Conservation (phyloP, 2,329 filamentous ascomycete genomes). For the Chrysosphaeria jannelii region DNA sequence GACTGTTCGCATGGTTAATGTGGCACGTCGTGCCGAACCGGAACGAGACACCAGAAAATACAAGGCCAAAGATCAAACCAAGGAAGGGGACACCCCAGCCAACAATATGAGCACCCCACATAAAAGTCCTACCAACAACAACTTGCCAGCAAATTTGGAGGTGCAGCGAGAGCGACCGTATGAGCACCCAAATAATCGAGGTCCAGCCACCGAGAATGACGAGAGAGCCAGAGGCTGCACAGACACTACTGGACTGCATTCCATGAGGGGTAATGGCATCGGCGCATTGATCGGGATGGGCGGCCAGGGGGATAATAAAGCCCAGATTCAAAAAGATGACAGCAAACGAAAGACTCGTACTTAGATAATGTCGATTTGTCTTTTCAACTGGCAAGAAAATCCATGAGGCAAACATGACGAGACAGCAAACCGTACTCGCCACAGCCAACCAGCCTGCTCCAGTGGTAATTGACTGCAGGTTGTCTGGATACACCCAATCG, state of each 20-base stretch:
- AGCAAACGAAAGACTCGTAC: constrained; percentile 52
- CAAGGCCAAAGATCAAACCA: constrained; percentile 45
- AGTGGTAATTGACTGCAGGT: constrained; percentile 25
- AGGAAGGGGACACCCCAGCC: constrained; percentile 66
- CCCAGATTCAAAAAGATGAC: constrained; percentile 63
- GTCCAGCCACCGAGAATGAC: constrained; percentile 64
- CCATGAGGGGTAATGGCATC: constrained; percentile 80
- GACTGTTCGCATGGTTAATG: constrained; percentile 66
- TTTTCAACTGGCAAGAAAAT: constrained; percentile 55
- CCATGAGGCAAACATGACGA: constrained; percentile 58
- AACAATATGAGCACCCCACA: constrained; percentile 49
- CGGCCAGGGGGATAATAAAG: constrained; percentile 65
- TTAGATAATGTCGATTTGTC: constrained; percentile 79
- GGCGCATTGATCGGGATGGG: constrained; percentile 52
- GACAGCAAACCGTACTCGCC: constrained; percentile 35
- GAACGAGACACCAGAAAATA: constrained; percentile 77
- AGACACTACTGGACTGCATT: constrained; percentile 56
- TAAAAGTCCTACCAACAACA: constrained; percentile 63
- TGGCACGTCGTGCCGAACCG: constrained; percentile 79
- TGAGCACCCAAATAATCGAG: constrained; percentile 69
- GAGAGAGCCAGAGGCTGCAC: constrained; percentile 67
- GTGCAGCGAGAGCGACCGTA: constrained; percentile 72
- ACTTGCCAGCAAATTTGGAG: constrained; percentile 96
- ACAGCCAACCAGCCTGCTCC: constrained; percentile 66
- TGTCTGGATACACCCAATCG: constrained; percentile 38